Evolutionary conservation across 169 alveolate genomes (phyloP).

Genomic region (Cryptosporidium xiaoi): DNA sequence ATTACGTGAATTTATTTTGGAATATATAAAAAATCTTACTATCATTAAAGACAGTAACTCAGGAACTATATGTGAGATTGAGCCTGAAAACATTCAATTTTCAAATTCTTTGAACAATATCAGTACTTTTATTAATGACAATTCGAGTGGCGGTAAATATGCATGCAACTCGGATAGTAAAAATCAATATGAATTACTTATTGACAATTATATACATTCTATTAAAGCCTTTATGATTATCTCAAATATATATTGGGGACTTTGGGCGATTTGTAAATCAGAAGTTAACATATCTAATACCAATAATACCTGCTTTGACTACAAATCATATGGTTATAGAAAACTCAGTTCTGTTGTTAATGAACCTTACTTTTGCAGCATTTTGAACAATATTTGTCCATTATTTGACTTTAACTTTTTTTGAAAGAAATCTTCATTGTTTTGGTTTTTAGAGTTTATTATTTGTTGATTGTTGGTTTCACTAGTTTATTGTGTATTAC

Average conservation of each 20-base stretch:
- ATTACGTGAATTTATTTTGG: slow-evolving; percentile 2
- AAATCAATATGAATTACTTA: background rate
- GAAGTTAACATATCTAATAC: background rate
- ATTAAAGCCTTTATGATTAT: slow-evolving; percentile 40
- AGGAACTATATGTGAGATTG: background rate
- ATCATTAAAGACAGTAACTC: background rate
- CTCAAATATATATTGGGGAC: slow-evolving; percentile 68
- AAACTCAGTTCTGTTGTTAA: slow-evolving; percentile 36
- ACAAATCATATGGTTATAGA: slow-evolving; percentile 35
- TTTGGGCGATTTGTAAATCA: slow-evolving; percentile 71
- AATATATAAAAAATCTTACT: slow-evolving; percentile 22
- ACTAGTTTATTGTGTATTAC: too few species aligned
- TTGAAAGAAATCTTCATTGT: background rate
- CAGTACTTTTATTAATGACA: too few species aligned
- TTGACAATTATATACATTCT: background rate
- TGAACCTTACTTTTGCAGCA: slow-evolving; percentile 14
- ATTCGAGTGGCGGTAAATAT: too few species aligned
- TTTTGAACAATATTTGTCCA: slow-evolving; percentile 9
- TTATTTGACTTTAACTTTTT: slow-evolving; percentile 29
- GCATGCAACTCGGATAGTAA: background rate
- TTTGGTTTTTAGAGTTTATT: background rate
- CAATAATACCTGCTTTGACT: slow-evolving; percentile 17
- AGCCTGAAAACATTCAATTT: background rate
- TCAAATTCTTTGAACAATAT: background rate
- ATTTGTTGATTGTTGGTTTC: too few species aligned